phyloP scores from a whole-genome alignment of 176 grass and related monocot species.

The Triticum urartu region DNA sequence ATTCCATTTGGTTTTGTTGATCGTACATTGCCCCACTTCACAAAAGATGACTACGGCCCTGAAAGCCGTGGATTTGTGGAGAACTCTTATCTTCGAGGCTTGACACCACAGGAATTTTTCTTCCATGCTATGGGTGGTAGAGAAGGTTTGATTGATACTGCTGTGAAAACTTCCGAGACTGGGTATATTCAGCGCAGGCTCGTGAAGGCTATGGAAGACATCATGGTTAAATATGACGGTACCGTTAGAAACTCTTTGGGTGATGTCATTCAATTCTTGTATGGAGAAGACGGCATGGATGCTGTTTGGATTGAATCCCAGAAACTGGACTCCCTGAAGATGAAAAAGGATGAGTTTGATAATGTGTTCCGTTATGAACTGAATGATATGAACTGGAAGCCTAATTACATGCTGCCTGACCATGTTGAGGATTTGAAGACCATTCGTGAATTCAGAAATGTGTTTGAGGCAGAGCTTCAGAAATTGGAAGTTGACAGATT shows the following conservation, averaged over 20 bases:
- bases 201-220: slow-evolving; percentile 99
- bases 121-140: slow-evolving; percentile 93
- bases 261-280: slow-evolving; percentile 95
- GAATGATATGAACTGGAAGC: slow-evolving; percentile 88
- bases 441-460: slow-evolving; percentile 91
- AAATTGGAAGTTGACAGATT: slow-evolving; percentile 87
- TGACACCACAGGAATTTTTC: slow-evolving; percentile 96
- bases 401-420: slow-evolving; percentile 86
- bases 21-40: slow-evolving; percentile 92
- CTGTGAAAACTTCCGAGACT: slow-evolving; percentile 90
- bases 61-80: slow-evolving; percentile 99
- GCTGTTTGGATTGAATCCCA: slow-evolving; percentile 94
- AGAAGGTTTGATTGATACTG: slow-evolving; percentile 88
- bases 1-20: slow-evolving; percentile 90
- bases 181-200: slow-evolving; percentile 92
- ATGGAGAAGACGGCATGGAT: slow-evolving; percentile 99
- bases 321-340: slow-evolving; percentile 93
- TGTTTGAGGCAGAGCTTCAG: slow-evolving; percentile 95
- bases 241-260: slow-evolving; percentile 93
- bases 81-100: slow-evolving; percentile 90
- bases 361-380: slow-evolving; percentile 81
- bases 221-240: slow-evolving; percentile 98
- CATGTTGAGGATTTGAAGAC: slow-evolving; percentile 96
- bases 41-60: slow-evolving; percentile 83
- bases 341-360: slow-evolving; percentile 82